Evolutionary conservation across 345 rosid genomes (phyloP).

Genomic region (Excoecaria cochinchinensis): DNA sequence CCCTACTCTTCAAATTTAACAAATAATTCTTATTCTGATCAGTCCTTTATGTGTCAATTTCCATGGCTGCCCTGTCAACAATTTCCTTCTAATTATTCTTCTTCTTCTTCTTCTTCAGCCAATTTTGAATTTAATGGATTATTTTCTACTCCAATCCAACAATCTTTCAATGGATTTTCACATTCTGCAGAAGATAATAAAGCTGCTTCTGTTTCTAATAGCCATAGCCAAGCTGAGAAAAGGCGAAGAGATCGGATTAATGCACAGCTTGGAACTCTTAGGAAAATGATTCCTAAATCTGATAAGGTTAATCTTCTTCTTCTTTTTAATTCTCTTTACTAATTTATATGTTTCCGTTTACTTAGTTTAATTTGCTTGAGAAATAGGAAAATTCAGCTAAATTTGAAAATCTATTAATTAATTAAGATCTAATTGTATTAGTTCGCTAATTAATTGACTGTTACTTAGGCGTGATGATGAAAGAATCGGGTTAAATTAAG

Average conservation of each 20-base stretch:
- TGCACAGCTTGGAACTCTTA: constrained; percentile 71
- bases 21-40: no score
- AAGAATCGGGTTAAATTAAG: no score
- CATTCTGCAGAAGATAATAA: constrained; percentile 33
- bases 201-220: constrained; percentile 40
- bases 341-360: neutral
- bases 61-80: constrained; percentile 6
- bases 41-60: no score
- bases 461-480: no score
- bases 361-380: no score
- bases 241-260: constrained; percentile 85
- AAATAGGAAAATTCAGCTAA: no score
- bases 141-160: neutral
- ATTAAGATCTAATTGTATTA: no score
- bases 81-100: constrained; percentile 11
- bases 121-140: constrained; percentile 11
- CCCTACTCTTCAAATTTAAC: no score
- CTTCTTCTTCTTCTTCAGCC: constrained; percentile 12
- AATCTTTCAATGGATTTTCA: constrained; percentile 7
- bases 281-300: constrained; percentile 82
- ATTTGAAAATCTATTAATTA: no score
- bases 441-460: no score
- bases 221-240: constrained; percentile 92
- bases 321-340: neutral
- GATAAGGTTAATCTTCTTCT: constrained; percentile 55